These are phyloP conservation scores for Eucalyptus polybractea DNA, from an alignment of 345 rosid species.

Conservation along the genomic window DNA sequence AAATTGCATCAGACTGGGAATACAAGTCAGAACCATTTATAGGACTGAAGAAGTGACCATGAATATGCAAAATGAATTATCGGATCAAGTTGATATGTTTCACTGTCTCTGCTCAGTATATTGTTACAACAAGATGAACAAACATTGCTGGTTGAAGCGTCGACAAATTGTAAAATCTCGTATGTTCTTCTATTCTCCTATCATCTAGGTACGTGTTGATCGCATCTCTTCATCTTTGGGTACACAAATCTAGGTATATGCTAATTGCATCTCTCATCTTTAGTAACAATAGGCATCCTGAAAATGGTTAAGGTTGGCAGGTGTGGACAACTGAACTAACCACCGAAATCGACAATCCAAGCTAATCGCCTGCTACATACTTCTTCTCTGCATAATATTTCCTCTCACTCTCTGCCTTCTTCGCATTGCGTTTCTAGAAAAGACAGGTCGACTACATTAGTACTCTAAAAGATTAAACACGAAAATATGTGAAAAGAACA, in stretches of 20 bases:
- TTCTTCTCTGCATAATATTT: conserved; percentile 9
- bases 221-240: background rate
- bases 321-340: background rate
- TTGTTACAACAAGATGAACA: background rate
- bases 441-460: background rate
- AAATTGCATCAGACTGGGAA: background rate
- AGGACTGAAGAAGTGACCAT: background rate
- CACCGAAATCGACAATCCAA: background rate
- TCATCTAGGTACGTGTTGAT: background rate
- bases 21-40: background rate
- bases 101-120: background rate
- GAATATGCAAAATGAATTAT: background rate
- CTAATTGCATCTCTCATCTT: background rate
- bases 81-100: background rate
- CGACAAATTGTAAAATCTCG: background rate
- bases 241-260: background rate
- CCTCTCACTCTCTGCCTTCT: conserved; percentile 11
- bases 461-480: background rate
- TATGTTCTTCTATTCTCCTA: background rate
- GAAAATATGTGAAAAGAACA: background rate
- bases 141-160: background rate
- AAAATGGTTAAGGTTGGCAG: background rate
- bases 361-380: conserved; percentile 4
- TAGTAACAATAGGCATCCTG: background rate
- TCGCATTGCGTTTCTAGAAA: conserved; percentile 9